These are phyloP conservation scores for Chloranthus sessilifolius DNA, from an alignment of 164 flowering plant genomes.

Conservation along the genomic window DNA sequence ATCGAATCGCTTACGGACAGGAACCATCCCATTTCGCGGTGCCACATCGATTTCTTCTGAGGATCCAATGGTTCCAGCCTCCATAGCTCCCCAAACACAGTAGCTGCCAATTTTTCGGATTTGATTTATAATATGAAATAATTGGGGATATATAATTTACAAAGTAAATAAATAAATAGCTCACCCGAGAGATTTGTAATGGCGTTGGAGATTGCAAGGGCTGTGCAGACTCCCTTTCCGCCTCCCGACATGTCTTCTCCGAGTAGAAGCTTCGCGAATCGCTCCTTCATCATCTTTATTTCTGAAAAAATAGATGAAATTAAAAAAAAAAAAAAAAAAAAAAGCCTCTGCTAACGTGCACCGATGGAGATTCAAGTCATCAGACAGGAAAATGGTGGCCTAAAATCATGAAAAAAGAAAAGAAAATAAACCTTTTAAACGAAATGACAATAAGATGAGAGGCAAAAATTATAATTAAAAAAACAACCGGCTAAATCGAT, in stretches of 20 bases:
- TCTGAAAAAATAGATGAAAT: conserved; percentile 30
- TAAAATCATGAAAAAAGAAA: too few relatives aligned
- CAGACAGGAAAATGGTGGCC: too few relatives aligned
- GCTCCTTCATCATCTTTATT: conserved; percentile 71
- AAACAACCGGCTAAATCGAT: conserved; percentile 31
- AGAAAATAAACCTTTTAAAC: too few relatives aligned
- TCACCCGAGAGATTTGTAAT: conserved; percentile 75
- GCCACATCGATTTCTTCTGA: conserved; percentile 67
- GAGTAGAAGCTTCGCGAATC: conserved; percentile 72
- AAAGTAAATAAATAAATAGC: background rate
- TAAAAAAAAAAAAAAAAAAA: background rate
- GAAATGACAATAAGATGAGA: too few relatives aligned
- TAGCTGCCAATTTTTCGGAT: conserved; percentile 39
- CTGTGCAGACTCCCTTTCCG: conserved; percentile 77
- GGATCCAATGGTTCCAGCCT: conserved; percentile 67
- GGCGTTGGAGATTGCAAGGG: conserved; percentile 82
- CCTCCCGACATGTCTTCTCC: conserved; percentile 95
- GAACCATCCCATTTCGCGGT: conserved; percentile 83
- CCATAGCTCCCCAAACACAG: conserved; percentile 81
- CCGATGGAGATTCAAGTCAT: too few relatives aligned
- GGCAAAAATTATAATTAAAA: too few relatives aligned
- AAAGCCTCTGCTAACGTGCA: too few relatives aligned
- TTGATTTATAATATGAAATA: too few relatives aligned
- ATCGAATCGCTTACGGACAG: conserved; percentile 65
- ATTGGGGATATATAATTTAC: background rate